These are phyloP conservation scores for Spinacia oleracea DNA, from an alignment of 179 eudicot genomes.

Conservation along the genomic window DNA sequence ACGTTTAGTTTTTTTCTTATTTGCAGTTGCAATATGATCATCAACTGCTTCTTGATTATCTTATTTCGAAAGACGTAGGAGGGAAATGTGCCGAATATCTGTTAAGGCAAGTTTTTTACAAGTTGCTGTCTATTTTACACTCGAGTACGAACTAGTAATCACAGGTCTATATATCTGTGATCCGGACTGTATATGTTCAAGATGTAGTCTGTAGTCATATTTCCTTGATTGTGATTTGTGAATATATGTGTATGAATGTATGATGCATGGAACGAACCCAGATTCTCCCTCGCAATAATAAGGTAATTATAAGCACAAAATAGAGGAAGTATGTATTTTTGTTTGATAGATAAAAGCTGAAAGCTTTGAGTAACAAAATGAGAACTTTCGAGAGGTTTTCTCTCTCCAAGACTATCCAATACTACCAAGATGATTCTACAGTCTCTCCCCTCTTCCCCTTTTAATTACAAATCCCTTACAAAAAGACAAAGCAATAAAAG, in stretches of 20 bases:
- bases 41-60: slow-evolving; percentile 94
- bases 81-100: slow-evolving; percentile 82
- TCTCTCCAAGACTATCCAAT: too few relatives aligned
- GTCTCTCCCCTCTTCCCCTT: too few relatives aligned
- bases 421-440: too few relatives aligned
- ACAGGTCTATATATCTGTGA: not conserved
- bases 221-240: not conserved
- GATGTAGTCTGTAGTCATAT: slow-evolving; percentile 4
- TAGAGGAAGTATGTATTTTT: too few relatives aligned
- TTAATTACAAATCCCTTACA: too few relatives aligned
- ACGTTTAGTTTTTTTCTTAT: slow-evolving; percentile 9
- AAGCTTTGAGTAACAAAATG: too few relatives aligned
- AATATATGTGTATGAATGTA: not conserved
- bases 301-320: too few relatives aligned
- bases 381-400: too few relatives aligned
- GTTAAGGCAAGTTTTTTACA: slow-evolving; percentile 51
- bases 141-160: not conserved
- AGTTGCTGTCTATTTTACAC: not conserved
- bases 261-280: too few relatives aligned
- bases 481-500: too few relatives aligned
- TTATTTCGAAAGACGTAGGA: slow-evolving; percentile 86
- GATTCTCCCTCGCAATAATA: too few relatives aligned
- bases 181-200: not conserved
- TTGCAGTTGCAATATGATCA: slow-evolving; percentile 88
- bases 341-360: too few relatives aligned